phyloP scores from a whole-genome alignment of 2,329 filamentous ascomycete genomes.

The Aspergillus carbonarius region DNA sequence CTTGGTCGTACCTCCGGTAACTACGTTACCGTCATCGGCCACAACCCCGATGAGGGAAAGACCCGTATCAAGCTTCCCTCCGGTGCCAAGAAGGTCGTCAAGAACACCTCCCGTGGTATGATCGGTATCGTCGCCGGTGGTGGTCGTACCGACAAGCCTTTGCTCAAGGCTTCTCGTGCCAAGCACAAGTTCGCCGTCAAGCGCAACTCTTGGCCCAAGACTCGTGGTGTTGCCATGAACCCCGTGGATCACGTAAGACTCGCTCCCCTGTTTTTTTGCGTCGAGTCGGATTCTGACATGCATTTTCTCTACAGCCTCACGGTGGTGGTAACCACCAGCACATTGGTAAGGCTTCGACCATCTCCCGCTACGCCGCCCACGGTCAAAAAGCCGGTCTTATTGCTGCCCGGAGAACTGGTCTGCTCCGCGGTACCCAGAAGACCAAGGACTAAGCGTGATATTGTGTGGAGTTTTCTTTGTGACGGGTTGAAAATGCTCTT shows the following conservation, averaged over 20 bases:
- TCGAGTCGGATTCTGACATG: constrained; percentile 15
- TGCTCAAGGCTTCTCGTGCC: constrained; percentile 98
- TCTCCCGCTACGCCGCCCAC: constrained; percentile 94
- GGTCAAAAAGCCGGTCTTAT: constrained; percentile 99
- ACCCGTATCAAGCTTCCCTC: constrained; percentile 99
- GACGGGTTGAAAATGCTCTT: constrained; percentile 42
- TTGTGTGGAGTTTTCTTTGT: constrained; percentile 59
- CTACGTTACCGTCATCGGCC: constrained; percentile 97
- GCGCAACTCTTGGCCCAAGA: constrained; percentile 99
- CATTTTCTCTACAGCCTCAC: constrained; percentile 60
- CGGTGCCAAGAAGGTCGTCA: constrained; percentile 98
- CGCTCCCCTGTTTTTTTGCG: not conserved
- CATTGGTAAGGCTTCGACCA: constrained; percentile 99
- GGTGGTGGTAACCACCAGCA: constrained; percentile 99
- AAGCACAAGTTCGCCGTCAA: constrained; percentile 99
- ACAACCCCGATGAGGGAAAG: constrained; percentile 99
- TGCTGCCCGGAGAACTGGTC: constrained; percentile 98
- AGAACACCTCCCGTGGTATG: constrained; percentile 92
- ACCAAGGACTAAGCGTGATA: constrained; percentile 81
- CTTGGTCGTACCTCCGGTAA: constrained; percentile 97
- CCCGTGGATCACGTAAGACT: constrained; percentile 85
- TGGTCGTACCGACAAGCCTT: constrained; percentile 99
- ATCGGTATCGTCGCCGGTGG: constrained; percentile 99
- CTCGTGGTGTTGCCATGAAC: constrained; percentile 99
- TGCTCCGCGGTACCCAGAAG: constrained; percentile 99